Evolutionary conservation across 1,284 basidiomycete genomes (phyloP), one percentile per base, ranked within the genome.

Genomic region (Cutaneotrichosporon sp.): DNA sequence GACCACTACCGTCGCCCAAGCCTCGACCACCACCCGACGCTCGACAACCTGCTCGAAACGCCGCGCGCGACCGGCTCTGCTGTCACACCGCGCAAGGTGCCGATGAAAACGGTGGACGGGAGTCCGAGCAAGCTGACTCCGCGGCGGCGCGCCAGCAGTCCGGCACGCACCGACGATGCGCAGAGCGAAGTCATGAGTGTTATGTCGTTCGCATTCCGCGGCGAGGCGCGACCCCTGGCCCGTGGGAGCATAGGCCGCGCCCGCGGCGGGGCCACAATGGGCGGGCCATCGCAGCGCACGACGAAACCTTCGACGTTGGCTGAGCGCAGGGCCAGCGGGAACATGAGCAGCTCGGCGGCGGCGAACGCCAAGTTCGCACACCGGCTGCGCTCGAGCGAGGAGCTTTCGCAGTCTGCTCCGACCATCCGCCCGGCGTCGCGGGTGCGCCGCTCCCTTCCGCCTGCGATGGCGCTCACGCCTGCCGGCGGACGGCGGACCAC

Each of bases 311-410:
- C 61, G 10, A 53, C 26, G 26, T 6, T 63, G 22, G 32, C 65
- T 26, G 63, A 62, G 14, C 18, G 18, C 14, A 34, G 14, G 13
- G 42, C 64, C 16, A 66, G 68, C 42, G 42, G 42, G 42, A n/a
- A 18, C 42, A 46, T 46, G 42, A 46, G 42, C 18, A n/a, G 18
- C 18, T 16, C 42, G 1, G 65, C 67, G 9, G 70, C 69, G 9
- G 75, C 73, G 11, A 71, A 73, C 58, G 78, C 76, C 21, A 80
- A 80, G 60, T 80, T 78, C 59, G 76, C 74, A 1, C 64, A 78
- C 66, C 70, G 78, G 10, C 66, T 80, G 11, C 65, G 76, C 36
- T 67, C 72, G 18, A 62, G 67, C 30, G 64, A 69, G 51, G 64
- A 65, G 34, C 58, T 64, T 16, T 21, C 58, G 6, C 21, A 57